Evolutionary conservation across 75 land plant genomes (phyloP).

Genomic region (Azolla pinnata): DNA sequence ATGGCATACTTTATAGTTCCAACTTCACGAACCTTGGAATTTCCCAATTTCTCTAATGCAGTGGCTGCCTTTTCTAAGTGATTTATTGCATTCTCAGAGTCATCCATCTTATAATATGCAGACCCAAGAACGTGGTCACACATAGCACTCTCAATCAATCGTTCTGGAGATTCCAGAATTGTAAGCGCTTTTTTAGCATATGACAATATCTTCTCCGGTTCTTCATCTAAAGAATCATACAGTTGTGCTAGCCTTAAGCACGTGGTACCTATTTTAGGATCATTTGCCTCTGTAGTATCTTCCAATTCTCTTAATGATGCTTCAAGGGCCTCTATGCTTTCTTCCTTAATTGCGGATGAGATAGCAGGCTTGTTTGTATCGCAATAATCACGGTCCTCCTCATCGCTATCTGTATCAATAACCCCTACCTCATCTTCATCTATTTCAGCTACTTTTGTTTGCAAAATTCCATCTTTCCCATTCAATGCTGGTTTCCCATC

Average conservation of each 20-base stretch:
- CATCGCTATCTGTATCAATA: slow-evolving; percentile 3
- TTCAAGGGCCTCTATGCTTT: slow-evolving; percentile 6
- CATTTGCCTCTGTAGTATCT: neutral
- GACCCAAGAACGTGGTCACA: slow-evolving; percentile 22
- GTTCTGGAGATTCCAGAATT: slow-evolving; percentile 8
- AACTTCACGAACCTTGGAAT: neutral
- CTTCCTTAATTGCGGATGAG: neutral
- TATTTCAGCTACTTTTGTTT: neutral
- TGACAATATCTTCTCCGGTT: slow-evolving; percentile 8
- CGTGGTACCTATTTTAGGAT: slow-evolving; percentile 10
- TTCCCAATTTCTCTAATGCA: slow-evolving; percentile 6
- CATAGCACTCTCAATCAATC: slow-evolving; percentile 15
- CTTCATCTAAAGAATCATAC: slow-evolving; percentile 15
- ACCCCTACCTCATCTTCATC: slow-evolving; percentile 6
- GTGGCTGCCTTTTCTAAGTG: slow-evolving; percentile 5
- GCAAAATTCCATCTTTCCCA: neutral
- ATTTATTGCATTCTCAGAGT: slow-evolving; percentile 11
- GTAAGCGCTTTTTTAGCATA: slow-evolving; percentile 16
- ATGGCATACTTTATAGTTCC: slow-evolving; percentile 17
- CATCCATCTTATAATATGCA: slow-evolving; percentile 14
- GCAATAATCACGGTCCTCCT: slow-evolving; percentile 4
- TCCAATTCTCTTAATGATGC: slow-evolving; percentile 3
- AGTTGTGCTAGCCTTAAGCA: slow-evolving; percentile 19
- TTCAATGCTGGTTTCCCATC: neutral
- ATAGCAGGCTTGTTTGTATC: neutral